phyloP scores from a whole-genome alignment of 345 rosid species.

The Populus deltoides region DNA sequence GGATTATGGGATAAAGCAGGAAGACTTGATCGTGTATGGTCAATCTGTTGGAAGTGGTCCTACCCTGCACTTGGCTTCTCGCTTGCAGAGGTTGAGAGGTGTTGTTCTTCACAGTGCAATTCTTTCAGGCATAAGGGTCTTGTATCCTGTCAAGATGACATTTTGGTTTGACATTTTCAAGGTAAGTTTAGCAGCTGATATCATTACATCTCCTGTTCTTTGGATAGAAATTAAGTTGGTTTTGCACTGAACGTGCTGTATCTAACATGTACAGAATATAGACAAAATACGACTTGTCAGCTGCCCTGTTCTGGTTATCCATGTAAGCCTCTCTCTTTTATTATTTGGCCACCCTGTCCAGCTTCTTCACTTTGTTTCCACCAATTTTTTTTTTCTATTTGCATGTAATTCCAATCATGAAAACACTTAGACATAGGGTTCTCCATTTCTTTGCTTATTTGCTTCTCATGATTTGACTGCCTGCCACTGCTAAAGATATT shows the following conservation, averaged over 20 bases:
- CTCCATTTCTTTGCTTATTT: not conserved
- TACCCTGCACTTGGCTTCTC: conserved; percentile 77
- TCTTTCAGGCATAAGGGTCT: conserved; percentile 87
- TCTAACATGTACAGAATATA: conserved; percentile 65
- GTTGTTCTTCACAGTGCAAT: conserved; percentile 96
- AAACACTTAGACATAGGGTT: not conserved
- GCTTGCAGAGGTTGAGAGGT: conserved; percentile 65
- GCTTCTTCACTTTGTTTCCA: not conserved
- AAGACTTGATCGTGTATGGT: conserved; percentile 83
- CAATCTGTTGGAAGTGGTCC: conserved; percentile 99
- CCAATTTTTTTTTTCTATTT: not conserved
- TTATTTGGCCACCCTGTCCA: not conserved
- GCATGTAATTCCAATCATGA: not conserved
- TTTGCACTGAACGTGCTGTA: conserved; percentile 13
- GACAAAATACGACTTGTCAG: conserved; percentile 89
- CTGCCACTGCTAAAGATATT: not conserved
- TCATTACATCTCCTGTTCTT: not conserved
- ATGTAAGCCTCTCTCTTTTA: conserved; percentile 53
- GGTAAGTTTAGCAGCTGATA: conserved; percentile 36
- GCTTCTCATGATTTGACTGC: not conserved
- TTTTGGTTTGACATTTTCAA: conserved; percentile 92
- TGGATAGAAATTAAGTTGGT: not conserved
- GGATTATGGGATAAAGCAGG: conserved; percentile 67
- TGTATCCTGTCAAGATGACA: conserved; percentile 92
- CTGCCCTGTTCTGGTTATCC: conserved; percentile 90